Evolutionary conservation across 306 rosid genomes (phyloP).

Genomic region (Acacia melanoxylon): DNA sequence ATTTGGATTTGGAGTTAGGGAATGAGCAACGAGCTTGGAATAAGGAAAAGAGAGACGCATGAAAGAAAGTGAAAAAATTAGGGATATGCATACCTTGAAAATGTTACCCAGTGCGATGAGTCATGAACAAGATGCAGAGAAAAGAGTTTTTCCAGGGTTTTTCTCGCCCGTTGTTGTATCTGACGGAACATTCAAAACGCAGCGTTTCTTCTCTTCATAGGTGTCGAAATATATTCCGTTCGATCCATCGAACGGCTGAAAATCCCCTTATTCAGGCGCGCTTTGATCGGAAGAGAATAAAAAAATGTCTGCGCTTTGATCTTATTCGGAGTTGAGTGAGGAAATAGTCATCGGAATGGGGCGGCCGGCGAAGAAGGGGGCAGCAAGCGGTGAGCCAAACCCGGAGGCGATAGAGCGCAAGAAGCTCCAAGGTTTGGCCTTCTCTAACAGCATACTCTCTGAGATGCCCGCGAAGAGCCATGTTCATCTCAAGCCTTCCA

Average conservation of each 20-base stretch:
- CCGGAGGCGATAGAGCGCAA: constrained; percentile 55
- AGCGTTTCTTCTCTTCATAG: too few species aligned
- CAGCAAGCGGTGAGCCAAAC: constrained; percentile 11
- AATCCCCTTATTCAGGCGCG: background rate
- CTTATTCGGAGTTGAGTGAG: background rate
- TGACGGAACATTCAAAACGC: too few species aligned
- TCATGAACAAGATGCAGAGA: too few species aligned
- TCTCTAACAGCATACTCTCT: constrained; percentile 56
- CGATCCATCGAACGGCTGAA: background rate
- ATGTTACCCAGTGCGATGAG: background rate
- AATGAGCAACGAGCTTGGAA: background rate
- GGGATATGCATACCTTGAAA: background rate
- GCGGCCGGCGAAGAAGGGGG: constrained; percentile 37
- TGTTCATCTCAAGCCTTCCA: constrained; percentile 57
- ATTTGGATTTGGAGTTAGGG: background rate
- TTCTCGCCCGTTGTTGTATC: too few species aligned
- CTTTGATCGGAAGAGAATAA: background rate
- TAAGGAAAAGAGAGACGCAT: background rate
- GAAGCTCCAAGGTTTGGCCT: constrained; percentile 75
- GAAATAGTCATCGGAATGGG: constrained; percentile 23
- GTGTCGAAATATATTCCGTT: background rate
- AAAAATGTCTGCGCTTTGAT: background rate
- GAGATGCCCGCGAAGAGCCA: constrained; percentile 45
- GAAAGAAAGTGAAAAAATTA: background rate
- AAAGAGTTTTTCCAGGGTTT: too few species aligned